phyloP scores from a whole-genome alignment of 1,139 yeast genomes.

The Arxiozyma heterogenica region DNA sequence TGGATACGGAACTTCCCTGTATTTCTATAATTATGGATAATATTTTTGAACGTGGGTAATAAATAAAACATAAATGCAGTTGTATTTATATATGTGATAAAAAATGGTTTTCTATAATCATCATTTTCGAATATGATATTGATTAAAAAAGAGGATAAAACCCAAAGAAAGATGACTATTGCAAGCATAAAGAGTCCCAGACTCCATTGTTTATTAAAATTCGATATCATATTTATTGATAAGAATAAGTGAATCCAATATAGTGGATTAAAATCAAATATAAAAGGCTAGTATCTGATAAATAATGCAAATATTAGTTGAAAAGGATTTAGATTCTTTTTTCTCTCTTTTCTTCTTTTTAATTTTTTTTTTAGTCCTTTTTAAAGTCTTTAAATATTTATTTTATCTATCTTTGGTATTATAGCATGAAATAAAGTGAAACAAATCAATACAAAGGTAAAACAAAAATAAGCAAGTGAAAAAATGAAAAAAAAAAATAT shows the following conservation, averaged over 20 bases:
- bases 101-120: conserved; percentile 79
- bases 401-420: no score
- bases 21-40: conserved; percentile 22
- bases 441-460: no score
- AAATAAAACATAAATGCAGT: conserved; percentile 73
- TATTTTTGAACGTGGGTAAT: conserved; percentile 45
- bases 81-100: conserved; percentile 85
- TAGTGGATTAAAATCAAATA: not conserved
- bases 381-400: no score
- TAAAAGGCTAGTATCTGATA: not conserved
- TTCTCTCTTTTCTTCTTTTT: no score
- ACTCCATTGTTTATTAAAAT: conserved; percentile 42
- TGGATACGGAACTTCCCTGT: conserved; percentile 29
- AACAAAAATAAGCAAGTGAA: no score
- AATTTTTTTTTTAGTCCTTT: no score
- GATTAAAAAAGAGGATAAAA: conserved; percentile 70
- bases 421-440: not conserved
- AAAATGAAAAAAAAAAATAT: no score
- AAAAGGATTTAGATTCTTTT: not conserved
- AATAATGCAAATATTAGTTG: not conserved
- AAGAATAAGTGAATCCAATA: not conserved
- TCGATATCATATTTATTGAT: conserved; percentile 7
- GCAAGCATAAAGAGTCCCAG: conserved; percentile 64
- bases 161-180: conserved; percentile 81
- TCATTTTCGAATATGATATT: conserved; percentile 62